A percentile compares a stretch with the other conserved stretches of the same genome.
Evolutionary conservation across 2,329 filamentous ascomycete species (phyloP).

Genomic region (Venturiaceae sp.): DNA sequence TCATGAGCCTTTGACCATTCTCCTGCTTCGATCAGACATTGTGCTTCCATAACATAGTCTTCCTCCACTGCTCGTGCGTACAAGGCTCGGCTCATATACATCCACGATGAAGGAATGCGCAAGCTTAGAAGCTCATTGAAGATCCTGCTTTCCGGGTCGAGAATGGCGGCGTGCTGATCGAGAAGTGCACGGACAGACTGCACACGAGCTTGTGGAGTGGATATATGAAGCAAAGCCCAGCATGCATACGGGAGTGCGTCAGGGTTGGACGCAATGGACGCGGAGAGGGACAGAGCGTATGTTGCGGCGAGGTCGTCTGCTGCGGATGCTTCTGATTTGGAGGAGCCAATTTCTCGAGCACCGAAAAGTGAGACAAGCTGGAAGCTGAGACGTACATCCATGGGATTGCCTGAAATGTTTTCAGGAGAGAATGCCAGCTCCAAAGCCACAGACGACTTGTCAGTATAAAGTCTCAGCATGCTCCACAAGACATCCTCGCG

Average conservation of each 20-base stretch:
- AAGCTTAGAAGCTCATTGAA: slow-evolving; percentile 54
- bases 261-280: neutral
- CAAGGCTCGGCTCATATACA: slow-evolving; percentile 80
- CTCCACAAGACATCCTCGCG: slow-evolving; percentile 80
- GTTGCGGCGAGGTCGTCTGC: slow-evolving; percentile 47
- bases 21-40: slow-evolving; percentile 68
- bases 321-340: slow-evolving; percentile 39
- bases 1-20: slow-evolving; percentile 74
- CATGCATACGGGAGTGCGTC: slow-evolving; percentile 36
- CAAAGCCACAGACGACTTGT: slow-evolving; percentile 14
- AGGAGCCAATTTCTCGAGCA: slow-evolving; percentile 17
- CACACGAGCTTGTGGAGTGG: slow-evolving; percentile 50
- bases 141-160: slow-evolving; percentile 47
- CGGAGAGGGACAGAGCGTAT: slow-evolving; percentile 42
- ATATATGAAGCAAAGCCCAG: slow-evolving; percentile 73
- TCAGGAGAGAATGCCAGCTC: slow-evolving; percentile 52
- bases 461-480: slow-evolving; percentile 64
- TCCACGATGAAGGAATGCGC: slow-evolving; percentile 65
- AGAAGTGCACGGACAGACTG: slow-evolving; percentile 61
- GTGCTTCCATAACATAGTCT: slow-evolving; percentile 61
- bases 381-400: slow-evolving; percentile 73
- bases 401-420: slow-evolving; percentile 63
- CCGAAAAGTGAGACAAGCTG: slow-evolving; percentile 59
- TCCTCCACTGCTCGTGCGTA: slow-evolving; percentile 66
- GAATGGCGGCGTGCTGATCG: slow-evolving; percentile 49